Conservation (phyloP, 129 eudicot species). For the Flaveria robusta region DNA sequence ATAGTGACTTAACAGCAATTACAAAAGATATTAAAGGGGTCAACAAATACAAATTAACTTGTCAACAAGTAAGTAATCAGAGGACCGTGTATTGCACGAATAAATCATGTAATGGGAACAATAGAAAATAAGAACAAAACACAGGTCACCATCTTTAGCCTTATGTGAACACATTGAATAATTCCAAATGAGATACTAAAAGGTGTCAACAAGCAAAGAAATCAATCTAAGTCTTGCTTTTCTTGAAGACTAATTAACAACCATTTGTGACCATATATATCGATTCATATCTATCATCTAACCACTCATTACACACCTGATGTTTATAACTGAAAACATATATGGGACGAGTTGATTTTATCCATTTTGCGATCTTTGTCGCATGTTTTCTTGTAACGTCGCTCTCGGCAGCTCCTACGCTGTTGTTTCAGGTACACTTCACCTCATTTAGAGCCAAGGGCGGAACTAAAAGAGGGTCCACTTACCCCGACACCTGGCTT, state of each 20-base stretch:
- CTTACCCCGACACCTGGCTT: too few species aligned
- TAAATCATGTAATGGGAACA: not conserved
- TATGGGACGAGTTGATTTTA: slow-evolving; percentile 2
- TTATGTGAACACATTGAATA: not conserved
- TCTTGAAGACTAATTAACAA: not conserved
- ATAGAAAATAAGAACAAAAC: not conserved
- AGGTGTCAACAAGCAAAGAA: not conserved
- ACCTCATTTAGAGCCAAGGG: too few species aligned
- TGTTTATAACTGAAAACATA: not conserved
- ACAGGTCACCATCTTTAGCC: not conserved
- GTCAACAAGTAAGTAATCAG: not conserved
- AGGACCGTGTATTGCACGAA: slow-evolving; percentile 1
- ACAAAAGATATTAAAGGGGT: not conserved
- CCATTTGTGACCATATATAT: not conserved
- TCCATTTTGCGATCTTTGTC: not conserved
- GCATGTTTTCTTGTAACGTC: slow-evolving; percentile 21
- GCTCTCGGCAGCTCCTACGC: slow-evolving; percentile 10
- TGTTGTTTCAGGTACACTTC: slow-evolving; percentile 23
- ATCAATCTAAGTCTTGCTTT: not conserved
- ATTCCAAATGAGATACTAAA: not conserved
- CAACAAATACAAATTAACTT: not conserved
- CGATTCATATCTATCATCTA: not conserved
- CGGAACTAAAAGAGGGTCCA: too few species aligned
- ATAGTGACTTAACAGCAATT: too few species aligned
- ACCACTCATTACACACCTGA: not conserved